Evolutionary conservation across 176 grass and related monocot genomes (phyloP), one percentile per base, ranked within the genome.

Genomic region (Raddia distichophylla): DNA sequence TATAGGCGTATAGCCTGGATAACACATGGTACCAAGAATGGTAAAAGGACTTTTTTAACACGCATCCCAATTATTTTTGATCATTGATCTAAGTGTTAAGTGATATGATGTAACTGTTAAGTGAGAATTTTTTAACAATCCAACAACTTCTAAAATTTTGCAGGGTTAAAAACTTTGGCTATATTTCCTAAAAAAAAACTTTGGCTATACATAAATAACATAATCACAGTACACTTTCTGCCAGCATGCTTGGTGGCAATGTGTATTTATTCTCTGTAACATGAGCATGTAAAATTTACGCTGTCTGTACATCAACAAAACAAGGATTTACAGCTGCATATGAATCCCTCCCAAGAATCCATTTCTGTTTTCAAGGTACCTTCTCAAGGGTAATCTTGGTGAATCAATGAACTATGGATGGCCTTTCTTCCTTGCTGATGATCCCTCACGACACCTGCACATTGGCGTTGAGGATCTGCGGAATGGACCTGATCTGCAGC

Each of bases 401-500:
- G 74, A 71, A 82, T 10, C 6, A 73, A 70, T n/a, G 61, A 35
- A 57, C 33, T 14, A 69, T 22, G 50, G 33, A 54, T 27, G 5
- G 54, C 12, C 66, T 12, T 60, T 9, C 10, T 61, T 73, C 7
- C 33, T 75, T 71, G 4, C 8, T 27, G 27, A 27, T 7, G 11
- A 4, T 81, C 10, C 6, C 5, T 92, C 86, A 92, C 0, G 55
- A 42, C n/a, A 90, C 88, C 61, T 80, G 75, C 11, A 86, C 84
- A 13, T 75, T 48, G 58, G 83, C 85, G 59, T 71, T 91, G 69
- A 93, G 80, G 85, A 91, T 78, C 71, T 88, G 90, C 9, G 65
- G 79, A 34, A 86, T 71, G 55, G 92, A 92, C 88, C 88, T 93
- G 79, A 98, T 89, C 80, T 89, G 84, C 33, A 98, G 82, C 15